phyloP scores from a whole-genome alignment of 2,329 filamentous ascomycete genomes.

The Juglanconis oblonga region DNA sequence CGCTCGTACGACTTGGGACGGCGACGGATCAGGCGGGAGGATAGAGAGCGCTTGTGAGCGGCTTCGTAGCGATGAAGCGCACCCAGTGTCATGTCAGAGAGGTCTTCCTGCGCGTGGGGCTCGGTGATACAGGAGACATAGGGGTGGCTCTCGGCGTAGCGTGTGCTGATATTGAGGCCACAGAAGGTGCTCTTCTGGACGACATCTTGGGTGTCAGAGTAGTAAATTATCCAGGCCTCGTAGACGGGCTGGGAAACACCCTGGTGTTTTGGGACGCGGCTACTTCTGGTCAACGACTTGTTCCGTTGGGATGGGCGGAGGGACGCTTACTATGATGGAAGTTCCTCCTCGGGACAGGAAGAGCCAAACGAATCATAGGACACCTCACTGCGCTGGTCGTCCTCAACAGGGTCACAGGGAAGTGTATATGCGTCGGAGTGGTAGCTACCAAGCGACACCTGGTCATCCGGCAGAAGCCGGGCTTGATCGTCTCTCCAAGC shows the following conservation, averaged over 20 bases:
- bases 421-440: conserved; percentile 7
- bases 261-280: conserved; percentile 20
- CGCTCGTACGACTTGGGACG: conserved; percentile 25
- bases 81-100: conserved; percentile 22
- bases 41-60: conserved; percentile 21
- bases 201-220: conserved; percentile 11
- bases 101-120: conserved; percentile 21
- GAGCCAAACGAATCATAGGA: conserved; percentile 9
- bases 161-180: conserved; percentile 14
- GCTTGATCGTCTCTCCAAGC: neutral
- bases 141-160: neutral
- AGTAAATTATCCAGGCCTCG: conserved; percentile 26
- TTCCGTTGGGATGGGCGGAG: neutral
- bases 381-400: conserved; percentile 1
- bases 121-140: conserved; percentile 1
- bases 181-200: conserved; percentile 18
- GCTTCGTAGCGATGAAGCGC: conserved; percentile 22
- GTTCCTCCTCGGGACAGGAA: neutral
- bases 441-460: conserved; percentile 2
- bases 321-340: conserved; percentile 1
- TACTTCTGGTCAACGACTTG: conserved; percentile 5
- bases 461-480: neutral
- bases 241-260: conserved; percentile 22
- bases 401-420: neutral
- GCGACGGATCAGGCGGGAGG: conserved; percentile 21